Conservation (phyloP, 192 early-diverging fungal species). For the Backusella tarrabulga region DNA sequence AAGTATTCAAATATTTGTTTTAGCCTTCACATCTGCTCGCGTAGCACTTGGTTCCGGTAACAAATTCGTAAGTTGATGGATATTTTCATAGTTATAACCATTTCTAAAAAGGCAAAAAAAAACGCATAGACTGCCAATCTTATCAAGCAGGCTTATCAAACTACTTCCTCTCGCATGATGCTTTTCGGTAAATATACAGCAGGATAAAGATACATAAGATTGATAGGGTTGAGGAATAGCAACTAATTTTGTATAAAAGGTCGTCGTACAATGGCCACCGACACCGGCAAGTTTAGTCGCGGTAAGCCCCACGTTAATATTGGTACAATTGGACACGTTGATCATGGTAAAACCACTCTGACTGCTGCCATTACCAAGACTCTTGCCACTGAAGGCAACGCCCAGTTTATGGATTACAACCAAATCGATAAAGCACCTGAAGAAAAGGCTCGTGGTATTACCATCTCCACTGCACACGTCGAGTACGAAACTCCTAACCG, state of each 20-base stretch:
- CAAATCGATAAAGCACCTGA: slow-evolving; percentile 98
- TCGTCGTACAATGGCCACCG: slow-evolving; percentile 42
- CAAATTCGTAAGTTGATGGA: slow-evolving; percentile 20
- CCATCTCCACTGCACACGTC: slow-evolving; percentile 93
- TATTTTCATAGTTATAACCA: not conserved
- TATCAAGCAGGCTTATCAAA: slow-evolving; percentile 23
- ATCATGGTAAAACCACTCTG: slow-evolving; percentile 97
- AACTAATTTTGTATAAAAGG: not conserved
- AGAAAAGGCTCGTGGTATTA: slow-evolving; percentile 96
- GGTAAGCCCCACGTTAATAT: slow-evolving; percentile 96
- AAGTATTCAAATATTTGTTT: not conserved
- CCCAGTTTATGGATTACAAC: slow-evolving; percentile 90
- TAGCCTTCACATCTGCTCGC: slow-evolving; percentile 18
- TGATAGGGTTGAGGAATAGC: not conserved
- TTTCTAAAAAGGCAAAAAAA: not conserved
- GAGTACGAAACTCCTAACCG: slow-evolving; percentile 90
- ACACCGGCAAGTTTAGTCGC: slow-evolving; percentile 67
- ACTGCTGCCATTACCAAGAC: slow-evolving; percentile 98
- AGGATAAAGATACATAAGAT: not conserved
- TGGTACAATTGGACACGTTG: slow-evolving; percentile 97
- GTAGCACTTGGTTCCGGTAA: slow-evolving; percentile 24
- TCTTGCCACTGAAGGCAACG: slow-evolving; percentile 71
- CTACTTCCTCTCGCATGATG: slow-evolving; percentile 23
- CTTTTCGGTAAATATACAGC: slow-evolving; percentile 17
- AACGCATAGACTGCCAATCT: slow-evolving; percentile 23